phyloP scores from a whole-genome alignment of 805 yeast genomes.

The Kazachstania martiniae region DNA sequence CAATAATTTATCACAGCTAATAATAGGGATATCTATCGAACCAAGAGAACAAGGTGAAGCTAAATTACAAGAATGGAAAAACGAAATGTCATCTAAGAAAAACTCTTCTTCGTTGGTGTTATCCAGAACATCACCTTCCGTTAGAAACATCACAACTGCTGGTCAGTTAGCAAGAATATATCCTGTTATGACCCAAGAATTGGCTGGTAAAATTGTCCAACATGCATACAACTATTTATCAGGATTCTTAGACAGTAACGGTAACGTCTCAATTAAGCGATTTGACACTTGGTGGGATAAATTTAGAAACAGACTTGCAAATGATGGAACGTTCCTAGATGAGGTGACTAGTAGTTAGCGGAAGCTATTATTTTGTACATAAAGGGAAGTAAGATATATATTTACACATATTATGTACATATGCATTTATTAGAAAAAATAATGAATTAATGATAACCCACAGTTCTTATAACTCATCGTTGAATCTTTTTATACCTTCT shows the following conservation, averaged over 20 bases:
- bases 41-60: conserved; percentile 56
- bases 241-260: conserved; percentile 71
- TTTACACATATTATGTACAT: background rate
- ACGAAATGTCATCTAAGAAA: conserved; percentile 10
- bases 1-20: conserved; percentile 28
- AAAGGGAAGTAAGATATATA: background rate
- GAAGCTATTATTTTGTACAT: background rate
- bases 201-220: conserved; percentile 81
- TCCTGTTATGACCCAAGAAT: conserved; percentile 39
- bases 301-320: conserved; percentile 61
- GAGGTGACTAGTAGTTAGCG: conserved; percentile 25
- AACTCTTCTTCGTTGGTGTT: conserved; percentile 19
- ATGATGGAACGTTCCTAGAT: conserved; percentile 76
- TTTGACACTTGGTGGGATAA: conserved; percentile 96
- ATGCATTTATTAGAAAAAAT: background rate
- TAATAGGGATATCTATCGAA: conserved; percentile 87
- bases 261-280: conserved; percentile 76
- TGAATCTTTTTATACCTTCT: conserved; percentile 39
- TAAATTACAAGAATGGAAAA: conserved; percentile 38
- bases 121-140: conserved; percentile 9
- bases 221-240: conserved; percentile 87
- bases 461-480: conserved; percentile 6
- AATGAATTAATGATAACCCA: background rate
- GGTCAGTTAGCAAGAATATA: conserved; percentile 26
- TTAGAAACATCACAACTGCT: conserved; percentile 15